phyloP scores from a whole-genome alignment of 2,329 filamentous ascomycete species.

The Phaeosphaeria sp. region DNA sequence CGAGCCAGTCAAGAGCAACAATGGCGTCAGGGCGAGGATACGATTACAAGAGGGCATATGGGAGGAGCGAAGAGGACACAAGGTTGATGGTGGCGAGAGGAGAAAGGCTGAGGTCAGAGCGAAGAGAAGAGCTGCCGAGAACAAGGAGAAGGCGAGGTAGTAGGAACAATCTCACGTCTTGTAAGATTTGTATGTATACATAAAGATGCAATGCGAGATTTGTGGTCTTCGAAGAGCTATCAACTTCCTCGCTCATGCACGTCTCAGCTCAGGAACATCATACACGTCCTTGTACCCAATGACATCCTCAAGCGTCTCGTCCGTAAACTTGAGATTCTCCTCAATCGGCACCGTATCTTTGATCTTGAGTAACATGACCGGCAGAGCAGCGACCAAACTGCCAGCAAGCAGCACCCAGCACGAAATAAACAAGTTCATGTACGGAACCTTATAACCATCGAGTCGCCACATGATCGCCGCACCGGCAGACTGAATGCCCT shows the following conservation, averaged over 20 bases:
- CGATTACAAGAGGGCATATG: constrained; percentile 85
- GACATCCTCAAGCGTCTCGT: constrained; percentile 65
- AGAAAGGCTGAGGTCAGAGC: constrained; percentile 84
- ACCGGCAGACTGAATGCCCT: constrained; percentile 83
- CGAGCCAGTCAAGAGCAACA: constrained; percentile 67
- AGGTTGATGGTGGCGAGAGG: constrained; percentile 96
- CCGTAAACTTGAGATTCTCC: constrained; percentile 80
- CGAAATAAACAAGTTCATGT: constrained; percentile 72
- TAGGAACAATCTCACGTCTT: neutral
- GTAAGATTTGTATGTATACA: neutral
- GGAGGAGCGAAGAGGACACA: constrained; percentile 85
- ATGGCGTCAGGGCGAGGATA: constrained; percentile 68
- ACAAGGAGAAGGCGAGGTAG: constrained; percentile 67
- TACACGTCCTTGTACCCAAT: constrained; percentile 3
- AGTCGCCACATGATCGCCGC: constrained; percentile 75
- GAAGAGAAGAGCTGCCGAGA: constrained; percentile 81
- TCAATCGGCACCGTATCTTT: constrained; percentile 70
- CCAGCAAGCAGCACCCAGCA: constrained; percentile 76
- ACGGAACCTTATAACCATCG: constrained; percentile 63
- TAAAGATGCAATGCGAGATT: neutral
- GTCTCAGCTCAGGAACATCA: neutral
- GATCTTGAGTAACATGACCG: constrained; percentile 77
- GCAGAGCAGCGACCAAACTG: constrained; percentile 74
- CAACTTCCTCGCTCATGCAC: neutral
- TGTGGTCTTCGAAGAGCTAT: neutral